A percentile compares a stretch with the other conserved stretches of the same genome.
Conservation (phyloP, 805 yeast species). For the Lipomyces spencermartinsiae region DNA sequence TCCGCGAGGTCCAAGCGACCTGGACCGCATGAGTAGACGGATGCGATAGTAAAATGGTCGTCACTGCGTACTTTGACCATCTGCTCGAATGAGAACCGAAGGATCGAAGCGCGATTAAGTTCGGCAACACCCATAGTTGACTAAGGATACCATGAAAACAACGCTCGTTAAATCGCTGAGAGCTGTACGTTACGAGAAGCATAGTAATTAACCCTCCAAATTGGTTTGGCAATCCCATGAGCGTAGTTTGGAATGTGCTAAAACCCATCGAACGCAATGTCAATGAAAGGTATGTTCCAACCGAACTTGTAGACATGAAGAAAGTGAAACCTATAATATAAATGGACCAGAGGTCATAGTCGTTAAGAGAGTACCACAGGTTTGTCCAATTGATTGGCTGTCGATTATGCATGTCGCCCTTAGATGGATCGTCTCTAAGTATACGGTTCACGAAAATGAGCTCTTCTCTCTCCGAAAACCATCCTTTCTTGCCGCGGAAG, state of each 20-base stretch:
- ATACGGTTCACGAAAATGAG: slow-evolving; percentile 63
- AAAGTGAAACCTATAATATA: slow-evolving; percentile 55
- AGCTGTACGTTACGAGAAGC: slow-evolving; percentile 38
- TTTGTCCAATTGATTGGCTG: slow-evolving; percentile 55
- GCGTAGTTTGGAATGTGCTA: slow-evolving; percentile 56
- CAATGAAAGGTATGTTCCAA: slow-evolving; percentile 55
- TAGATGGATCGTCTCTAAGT: slow-evolving; percentile 65
- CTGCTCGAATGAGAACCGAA: slow-evolving; percentile 11
- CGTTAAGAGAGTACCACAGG: slow-evolving; percentile 51
- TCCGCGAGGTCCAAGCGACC: slow-evolving; percentile 64
- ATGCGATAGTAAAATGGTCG: slow-evolving; percentile 10
- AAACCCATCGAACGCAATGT: slow-evolving; percentile 57
- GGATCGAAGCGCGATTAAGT: slow-evolving; percentile 31
- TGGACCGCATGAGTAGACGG: slow-evolving; percentile 56
- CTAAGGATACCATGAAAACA: slow-evolving; percentile 18
- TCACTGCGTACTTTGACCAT: slow-evolving; percentile 21
- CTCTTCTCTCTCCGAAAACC: slow-evolving; percentile 61
- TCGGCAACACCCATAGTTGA: slow-evolving; percentile 24
- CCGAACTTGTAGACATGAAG: slow-evolving; percentile 49
- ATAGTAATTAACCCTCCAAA: slow-evolving; percentile 40
- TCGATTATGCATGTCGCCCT: slow-evolving; percentile 70
- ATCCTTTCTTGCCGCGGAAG: slow-evolving; percentile 57
- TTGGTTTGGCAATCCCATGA: slow-evolving; percentile 58
- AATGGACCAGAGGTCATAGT: slow-evolving; percentile 62
- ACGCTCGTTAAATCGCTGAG: slow-evolving; percentile 21